Percentiles rank a stretch among this genome's conserved stretches.
These are phyloP conservation scores for Vitis amurensis DNA, from an alignment of 164 flowering plant species.

Conservation along the genomic window DNA sequence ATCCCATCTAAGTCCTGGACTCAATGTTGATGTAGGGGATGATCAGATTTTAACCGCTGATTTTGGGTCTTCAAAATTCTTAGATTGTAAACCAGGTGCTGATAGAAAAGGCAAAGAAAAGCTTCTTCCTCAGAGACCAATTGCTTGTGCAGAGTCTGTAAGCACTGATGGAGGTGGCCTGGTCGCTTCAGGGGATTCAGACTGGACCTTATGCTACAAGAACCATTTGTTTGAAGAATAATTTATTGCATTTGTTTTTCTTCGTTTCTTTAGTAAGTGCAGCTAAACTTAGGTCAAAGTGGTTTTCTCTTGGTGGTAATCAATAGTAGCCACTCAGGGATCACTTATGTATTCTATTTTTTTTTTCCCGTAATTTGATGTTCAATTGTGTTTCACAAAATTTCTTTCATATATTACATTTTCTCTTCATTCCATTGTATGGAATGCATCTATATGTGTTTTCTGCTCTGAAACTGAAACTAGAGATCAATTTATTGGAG, in stretches of 20 bases:
- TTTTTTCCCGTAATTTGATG: not conserved
- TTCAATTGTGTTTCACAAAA: not conserved
- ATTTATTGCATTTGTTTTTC: not conserved
- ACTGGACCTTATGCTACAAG: slow-evolving; percentile 65
- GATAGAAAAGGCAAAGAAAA: slow-evolving; percentile 21
- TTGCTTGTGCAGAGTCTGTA: slow-evolving; percentile 69
- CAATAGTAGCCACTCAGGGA: slow-evolving; percentile 5
- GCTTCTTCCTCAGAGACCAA: slow-evolving; percentile 18
- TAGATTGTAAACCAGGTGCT: slow-evolving; percentile 16
- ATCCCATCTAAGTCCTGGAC: slow-evolving; percentile 15
- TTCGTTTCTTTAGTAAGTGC: slow-evolving; percentile 4
- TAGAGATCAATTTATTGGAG: not conserved
- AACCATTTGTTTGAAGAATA: slow-evolving; percentile 47
- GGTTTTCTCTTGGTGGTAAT: slow-evolving; percentile 3
- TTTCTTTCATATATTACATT: not conserved
- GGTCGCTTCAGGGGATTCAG: slow-evolving; percentile 65
- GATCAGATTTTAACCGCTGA: slow-evolving; percentile 11
- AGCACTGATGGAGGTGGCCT: slow-evolving; percentile 66
- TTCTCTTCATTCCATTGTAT: not conserved
- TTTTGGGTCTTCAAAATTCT: slow-evolving; percentile 20
- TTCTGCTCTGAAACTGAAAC: not conserved
- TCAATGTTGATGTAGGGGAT: slow-evolving; percentile 14
- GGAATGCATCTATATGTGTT: not conserved
- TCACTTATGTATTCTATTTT: slow-evolving; percentile 4
- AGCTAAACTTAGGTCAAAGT: not conserved